Evolutionary conservation across 352 stramenopile genomes (phyloP).

Genomic region (Phytophthora tubulina): DNA sequence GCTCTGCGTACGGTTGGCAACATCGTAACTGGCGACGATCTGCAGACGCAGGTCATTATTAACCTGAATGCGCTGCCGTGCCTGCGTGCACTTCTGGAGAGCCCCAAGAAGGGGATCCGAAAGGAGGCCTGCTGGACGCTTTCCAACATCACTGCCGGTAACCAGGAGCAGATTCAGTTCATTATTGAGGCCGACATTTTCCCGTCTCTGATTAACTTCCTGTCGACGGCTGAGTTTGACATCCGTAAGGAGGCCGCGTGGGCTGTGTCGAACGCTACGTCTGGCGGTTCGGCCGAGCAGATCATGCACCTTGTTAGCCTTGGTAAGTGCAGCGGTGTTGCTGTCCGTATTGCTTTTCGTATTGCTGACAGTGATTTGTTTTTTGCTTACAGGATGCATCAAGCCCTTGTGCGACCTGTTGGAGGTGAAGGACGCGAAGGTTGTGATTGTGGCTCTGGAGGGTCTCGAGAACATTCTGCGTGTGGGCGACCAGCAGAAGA

Average conservation of each 20-base stretch:
- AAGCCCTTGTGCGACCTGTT: slow-evolving; percentile 97
- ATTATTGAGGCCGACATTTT: slow-evolving; percentile 99
- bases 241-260: slow-evolving; percentile 99
- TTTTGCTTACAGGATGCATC: slow-evolving; percentile 90
- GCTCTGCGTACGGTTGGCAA: slow-evolving; percentile 95
- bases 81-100: slow-evolving; percentile 95
- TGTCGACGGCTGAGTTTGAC: slow-evolving; percentile 98
- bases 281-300: slow-evolving; percentile 93
- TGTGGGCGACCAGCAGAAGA: slow-evolving; percentile 81
- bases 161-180: slow-evolving; percentile 98
- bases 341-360: not conserved
- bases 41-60: slow-evolving; percentile 99
- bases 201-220: slow-evolving; percentile 95
- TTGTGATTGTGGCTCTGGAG: slow-evolving; percentile 98
- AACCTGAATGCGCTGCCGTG: slow-evolving; percentile 98
- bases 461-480: slow-evolving; percentile 99
- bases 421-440: slow-evolving; percentile 97
- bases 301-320: slow-evolving; percentile 97
- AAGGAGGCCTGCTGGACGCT: slow-evolving; percentile 99
- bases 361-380: slow-evolving; percentile 14
- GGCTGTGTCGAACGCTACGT: slow-evolving; percentile 99
- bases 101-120: slow-evolving; percentile 98
- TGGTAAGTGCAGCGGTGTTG: slow-evolving; percentile 53
- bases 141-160: slow-evolving; percentile 99
- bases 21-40: slow-evolving; percentile 99